Conservation (phyloP, 371 early-diverging fungal species). For the Mortierella sp. region DNA sequence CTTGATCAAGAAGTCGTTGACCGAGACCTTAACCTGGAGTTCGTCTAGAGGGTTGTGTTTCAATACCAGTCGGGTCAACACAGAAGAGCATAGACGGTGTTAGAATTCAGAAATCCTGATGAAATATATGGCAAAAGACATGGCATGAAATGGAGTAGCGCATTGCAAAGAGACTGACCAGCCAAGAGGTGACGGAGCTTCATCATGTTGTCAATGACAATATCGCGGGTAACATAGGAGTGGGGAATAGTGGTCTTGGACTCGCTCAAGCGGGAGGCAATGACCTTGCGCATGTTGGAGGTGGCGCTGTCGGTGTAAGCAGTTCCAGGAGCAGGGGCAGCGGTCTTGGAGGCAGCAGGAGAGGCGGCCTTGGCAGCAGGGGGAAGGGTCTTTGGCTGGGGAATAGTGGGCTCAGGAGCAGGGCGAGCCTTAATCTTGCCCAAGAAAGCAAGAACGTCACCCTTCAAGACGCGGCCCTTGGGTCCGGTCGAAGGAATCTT, state of each 20-base stretch:
- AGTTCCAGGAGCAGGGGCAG: conserved; percentile 34
- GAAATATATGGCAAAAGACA: not conserved
- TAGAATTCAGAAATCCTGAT: not conserved
- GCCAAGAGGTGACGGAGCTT: conserved; percentile 79
- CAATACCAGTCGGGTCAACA: conserved; percentile 2
- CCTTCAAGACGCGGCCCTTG: conserved; percentile 91
- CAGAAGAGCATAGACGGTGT: not conserved
- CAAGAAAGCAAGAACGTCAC: conserved; percentile 87
- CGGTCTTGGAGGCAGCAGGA: not conserved
- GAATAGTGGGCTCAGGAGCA: conserved; percentile 62
- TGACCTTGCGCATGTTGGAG: conserved; percentile 74
- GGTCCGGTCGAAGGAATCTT: conserved; percentile 89
- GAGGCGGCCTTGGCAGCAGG: conserved; percentile 33
- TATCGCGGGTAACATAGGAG: conserved; percentile 79
- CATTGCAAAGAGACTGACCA: conserved; percentile 60
- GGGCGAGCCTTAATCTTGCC: conserved; percentile 70
- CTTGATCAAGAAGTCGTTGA: conserved; percentile 91
- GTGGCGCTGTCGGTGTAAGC: conserved; percentile 70
- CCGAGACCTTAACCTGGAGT: conserved; percentile 75
- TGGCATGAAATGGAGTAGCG: not conserved
- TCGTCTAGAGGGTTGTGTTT: conserved; percentile 53
- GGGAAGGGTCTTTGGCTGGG: conserved; percentile 55
- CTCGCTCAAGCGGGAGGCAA: conserved; percentile 59
- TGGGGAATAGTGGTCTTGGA: conserved; percentile 73
- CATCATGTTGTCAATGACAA: conserved; percentile 76